These are phyloP conservation scores for Breviolum minutum DNA, from an alignment of 73 alveolate genomes.

Conservation along the genomic window DNA sequence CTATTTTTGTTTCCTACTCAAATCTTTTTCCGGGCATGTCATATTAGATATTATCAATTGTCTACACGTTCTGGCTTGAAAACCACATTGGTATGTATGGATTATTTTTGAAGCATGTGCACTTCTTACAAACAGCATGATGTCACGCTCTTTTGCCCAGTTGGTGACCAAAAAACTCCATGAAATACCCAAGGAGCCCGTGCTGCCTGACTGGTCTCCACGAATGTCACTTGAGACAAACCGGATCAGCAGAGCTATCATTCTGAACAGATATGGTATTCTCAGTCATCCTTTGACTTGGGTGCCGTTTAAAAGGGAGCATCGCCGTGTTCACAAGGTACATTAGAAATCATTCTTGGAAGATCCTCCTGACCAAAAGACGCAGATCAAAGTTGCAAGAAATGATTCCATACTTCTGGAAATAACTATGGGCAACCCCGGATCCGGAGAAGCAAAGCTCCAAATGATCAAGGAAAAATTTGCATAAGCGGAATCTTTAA, in stretches of 20 bases:
- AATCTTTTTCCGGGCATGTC: too few relatives aligned
- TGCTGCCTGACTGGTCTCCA: constrained; percentile 79
- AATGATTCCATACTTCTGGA: background rate
- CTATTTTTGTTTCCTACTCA: too few relatives aligned
- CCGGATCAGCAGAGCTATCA: too few relatives aligned
- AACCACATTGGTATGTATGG: background rate
- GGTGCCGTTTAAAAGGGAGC: too few relatives aligned
- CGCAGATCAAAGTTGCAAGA: background rate
- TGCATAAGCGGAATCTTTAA: background rate
- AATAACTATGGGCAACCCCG: too few relatives aligned
- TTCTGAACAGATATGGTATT: background rate
- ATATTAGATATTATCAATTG: background rate
- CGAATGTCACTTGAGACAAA: constrained; percentile 1
- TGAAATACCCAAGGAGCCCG: constrained; percentile 42
- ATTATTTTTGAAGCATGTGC: background rate
- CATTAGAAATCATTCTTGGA: background rate
- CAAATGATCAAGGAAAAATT: too few relatives aligned
- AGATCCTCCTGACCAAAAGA: background rate
- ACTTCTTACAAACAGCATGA: background rate
- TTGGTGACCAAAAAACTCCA: background rate
- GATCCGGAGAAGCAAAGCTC: too few relatives aligned
- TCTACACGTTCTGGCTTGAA: background rate
- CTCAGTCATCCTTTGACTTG: background rate
- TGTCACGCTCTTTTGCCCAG: background rate
- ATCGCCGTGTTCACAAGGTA: background rate